These are phyloP conservation scores for Bryoerythrophyllum caledonicum DNA, from an alignment of 225 moss, liverwort and hornwort species.

Conservation along the genomic window DNA sequence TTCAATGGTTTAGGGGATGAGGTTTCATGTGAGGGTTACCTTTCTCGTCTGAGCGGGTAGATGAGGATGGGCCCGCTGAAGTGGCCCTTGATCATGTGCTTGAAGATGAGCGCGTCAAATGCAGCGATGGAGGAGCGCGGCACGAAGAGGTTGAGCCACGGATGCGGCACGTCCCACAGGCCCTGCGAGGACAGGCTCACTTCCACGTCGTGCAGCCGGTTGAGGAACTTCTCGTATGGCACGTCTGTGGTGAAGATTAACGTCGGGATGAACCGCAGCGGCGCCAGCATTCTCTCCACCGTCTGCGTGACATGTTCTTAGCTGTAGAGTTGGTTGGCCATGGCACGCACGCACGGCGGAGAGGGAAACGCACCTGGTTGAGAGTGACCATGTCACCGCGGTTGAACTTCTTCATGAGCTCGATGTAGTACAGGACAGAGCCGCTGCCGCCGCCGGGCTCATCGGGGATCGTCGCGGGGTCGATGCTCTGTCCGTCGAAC, in stretches of 20 bases:
- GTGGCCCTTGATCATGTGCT: conserved; percentile 41
- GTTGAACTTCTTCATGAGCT: conserved; percentile 49
- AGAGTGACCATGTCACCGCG: conserved; percentile 27
- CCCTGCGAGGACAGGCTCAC: conserved; percentile 40
- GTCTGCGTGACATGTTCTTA: conserved; percentile 32
- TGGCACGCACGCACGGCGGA: background rate
- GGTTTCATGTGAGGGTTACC: conserved; percentile 32
- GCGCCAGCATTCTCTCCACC: conserved; percentile 46
- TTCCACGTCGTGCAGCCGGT: conserved; percentile 60
- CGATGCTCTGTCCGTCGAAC: conserved; percentile 42
- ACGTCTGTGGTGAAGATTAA: conserved; percentile 58
- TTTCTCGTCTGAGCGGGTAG: conserved; percentile 65
- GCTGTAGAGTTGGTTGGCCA: background rate
- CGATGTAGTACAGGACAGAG: conserved; percentile 65
- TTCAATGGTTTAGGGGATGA: no score
- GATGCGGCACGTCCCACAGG: conserved; percentile 71
- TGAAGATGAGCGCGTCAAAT: conserved; percentile 58
- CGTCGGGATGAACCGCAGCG: conserved; percentile 52
- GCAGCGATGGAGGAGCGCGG: conserved; percentile 59
- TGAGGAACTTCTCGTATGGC: conserved; percentile 61
- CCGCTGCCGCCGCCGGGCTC: no score
- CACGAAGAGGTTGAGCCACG: conserved; percentile 73
- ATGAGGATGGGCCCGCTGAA: conserved; percentile 64
- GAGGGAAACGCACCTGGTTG: conserved; percentile 33
- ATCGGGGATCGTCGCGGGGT: conserved; percentile 39